Evolutionary conservation across 345 rosid genomes (phyloP).

Genomic region (Lumnitzera racemosa): DNA sequence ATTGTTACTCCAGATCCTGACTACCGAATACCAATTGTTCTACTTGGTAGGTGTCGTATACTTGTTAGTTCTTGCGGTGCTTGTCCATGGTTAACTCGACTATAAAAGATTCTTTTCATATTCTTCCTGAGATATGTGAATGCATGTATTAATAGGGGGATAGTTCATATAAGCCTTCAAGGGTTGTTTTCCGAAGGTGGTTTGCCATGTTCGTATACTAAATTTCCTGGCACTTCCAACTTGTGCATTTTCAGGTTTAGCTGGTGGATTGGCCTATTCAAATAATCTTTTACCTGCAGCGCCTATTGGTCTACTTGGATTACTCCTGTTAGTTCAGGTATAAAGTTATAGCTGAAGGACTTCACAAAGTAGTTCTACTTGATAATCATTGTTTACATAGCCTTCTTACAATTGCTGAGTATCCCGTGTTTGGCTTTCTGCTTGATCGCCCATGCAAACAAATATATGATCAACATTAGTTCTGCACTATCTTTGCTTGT

Average conservation of each 20-base stretch:
- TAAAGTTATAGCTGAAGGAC: neutral
- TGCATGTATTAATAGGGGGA: too few relatives aligned
- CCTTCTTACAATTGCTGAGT: neutral
- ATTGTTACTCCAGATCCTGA: conserved; percentile 62
- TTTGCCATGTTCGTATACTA: neutral
- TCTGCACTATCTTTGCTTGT: neutral
- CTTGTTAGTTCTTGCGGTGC: neutral
- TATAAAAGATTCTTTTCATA: neutral
- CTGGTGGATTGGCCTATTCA: conserved; percentile 54
- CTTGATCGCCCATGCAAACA: too few relatives aligned
- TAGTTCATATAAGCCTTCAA: neutral
- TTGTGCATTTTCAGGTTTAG: conserved; percentile 30
- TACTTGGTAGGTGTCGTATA: conserved; percentile 36
- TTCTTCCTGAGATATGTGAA: too few relatives aligned
- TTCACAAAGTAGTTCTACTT: too few relatives aligned
- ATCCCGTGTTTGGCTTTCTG: neutral
- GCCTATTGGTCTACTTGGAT: conserved; percentile 57
- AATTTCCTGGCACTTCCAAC: neutral
- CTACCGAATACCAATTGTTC: conserved; percentile 48
- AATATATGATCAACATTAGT: neutral
- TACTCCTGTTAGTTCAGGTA: conserved; percentile 70
- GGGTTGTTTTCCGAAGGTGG: neutral
- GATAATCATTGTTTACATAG: neutral
- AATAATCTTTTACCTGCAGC: conserved; percentile 63
- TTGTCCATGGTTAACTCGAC: neutral